Base-by-base conservation (phyloP, 164 flowering plant genomes). In the Kalanchoe fedtschenkoi region DNA sequence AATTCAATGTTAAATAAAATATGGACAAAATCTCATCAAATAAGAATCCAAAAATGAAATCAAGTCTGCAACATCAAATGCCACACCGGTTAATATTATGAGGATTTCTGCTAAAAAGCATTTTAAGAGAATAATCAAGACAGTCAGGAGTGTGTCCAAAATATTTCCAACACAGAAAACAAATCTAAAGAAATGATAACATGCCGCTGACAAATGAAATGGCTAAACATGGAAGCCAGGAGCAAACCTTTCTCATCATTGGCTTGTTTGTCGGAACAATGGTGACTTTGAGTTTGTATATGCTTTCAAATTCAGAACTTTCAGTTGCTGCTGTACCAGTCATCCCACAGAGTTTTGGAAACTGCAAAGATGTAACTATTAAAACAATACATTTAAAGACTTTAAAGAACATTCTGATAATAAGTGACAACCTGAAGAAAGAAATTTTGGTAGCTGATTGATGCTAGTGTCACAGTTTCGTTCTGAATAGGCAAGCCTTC, bases 301-400 rank as follows among this genome's bases (percentile, higher is more conserved):
- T 93, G 70, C 95, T 89, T 80, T 93, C 95, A 78, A 93, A 93
- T 77, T 93, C 98, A 58, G 91, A 76, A 68, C 88, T 85, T 76
- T 93, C 98, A 68, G 98, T 93, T 58, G 98, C 91, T 61, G 98
- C 98, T 42, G 98, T 93, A 47, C 98, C 98, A 66, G 98, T 93
- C 98, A 93, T 93, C 56, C 98, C 97, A 78, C 98, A 89, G 65
- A 88, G 96, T 75, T 89, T 93, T 51, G 97, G 97, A 64, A 93
- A 93, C 98, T 93, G 79, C 32, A 71, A 58, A 56, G 61, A 22
- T 62, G 21, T 33, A 70, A 9, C 67, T 63, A 58, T 66, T 41
- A 46, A 69, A 34, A 51, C 55, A 16, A 62, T n/a, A 54, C 34
- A 66, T 26, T 64, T 13, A 14, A 51, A 39, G n/a, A 58, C 61